A percentile compares a stretch with the other conserved stretches of the same genome.
Conservation (phyloP, 2,329 filamentous ascomycete genomes). For the Ascochyta rabiei region DNA sequence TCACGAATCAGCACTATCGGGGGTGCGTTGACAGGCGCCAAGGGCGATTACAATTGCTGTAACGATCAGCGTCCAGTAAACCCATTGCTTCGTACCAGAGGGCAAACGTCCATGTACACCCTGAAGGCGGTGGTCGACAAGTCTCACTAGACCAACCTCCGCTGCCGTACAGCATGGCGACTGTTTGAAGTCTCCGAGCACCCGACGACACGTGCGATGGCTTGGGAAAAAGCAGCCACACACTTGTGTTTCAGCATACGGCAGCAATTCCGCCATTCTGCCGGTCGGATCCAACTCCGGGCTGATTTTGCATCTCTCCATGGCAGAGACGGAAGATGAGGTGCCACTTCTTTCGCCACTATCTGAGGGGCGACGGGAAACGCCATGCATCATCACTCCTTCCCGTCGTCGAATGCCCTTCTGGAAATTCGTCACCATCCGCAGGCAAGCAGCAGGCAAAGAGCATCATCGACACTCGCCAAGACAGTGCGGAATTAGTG, state of each 20-base stretch:
- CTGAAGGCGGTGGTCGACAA: slow-evolving; percentile 4
- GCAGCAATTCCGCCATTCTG: slow-evolving; percentile 10
- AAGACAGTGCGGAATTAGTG: slow-evolving; percentile 10
- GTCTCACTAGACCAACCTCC: slow-evolving; percentile 15
- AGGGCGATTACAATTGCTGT: slow-evolving; percentile 6
- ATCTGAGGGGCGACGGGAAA: slow-evolving; percentile 1
- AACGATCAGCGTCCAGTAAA: slow-evolving; percentile 5
- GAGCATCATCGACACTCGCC: neutral
- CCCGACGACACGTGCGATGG: slow-evolving; percentile 23
- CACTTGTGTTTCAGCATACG: slow-evolving; percentile 16
- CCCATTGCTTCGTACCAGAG: slow-evolving; percentile 1
- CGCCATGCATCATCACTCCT: neutral
- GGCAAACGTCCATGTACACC: neutral
- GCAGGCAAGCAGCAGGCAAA: neutral
- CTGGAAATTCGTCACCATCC: slow-evolving; percentile 2
- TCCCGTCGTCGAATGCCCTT: slow-evolving; percentile 5
- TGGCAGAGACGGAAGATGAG: neutral
- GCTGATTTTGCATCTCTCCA: slow-evolving; percentile 6
- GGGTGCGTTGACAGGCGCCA: slow-evolving; percentile 6
- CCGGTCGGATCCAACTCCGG: slow-evolving; percentile 5
- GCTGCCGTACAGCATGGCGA: slow-evolving; percentile 13
- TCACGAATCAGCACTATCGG: slow-evolving; percentile 8
- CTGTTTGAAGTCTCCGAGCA: slow-evolving; percentile 21
- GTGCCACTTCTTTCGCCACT: slow-evolving; percentile 6
- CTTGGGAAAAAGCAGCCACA: slow-evolving; percentile 8